A percentile compares a stretch with the other conserved stretches of the same genome.
phyloP scores from a whole-genome alignment of 176 grass and related monocot genomes.

The Bolboschoenus planiculmis region DNA sequence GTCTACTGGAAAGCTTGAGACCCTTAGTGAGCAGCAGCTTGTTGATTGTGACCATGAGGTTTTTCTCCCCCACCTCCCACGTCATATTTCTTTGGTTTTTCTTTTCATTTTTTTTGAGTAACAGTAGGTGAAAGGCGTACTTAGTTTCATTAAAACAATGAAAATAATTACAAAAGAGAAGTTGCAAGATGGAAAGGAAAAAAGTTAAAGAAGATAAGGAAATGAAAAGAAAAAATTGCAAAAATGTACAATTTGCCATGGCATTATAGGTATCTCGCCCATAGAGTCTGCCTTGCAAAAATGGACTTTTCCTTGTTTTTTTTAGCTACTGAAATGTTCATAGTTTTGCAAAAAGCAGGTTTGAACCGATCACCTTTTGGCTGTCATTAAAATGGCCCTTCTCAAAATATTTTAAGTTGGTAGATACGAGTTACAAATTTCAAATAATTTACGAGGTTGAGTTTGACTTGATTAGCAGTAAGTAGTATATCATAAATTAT shows the following conservation, averaged over 20 bases:
- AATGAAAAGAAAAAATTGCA: neutral
- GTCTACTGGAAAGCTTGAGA: slow-evolving; percentile 62
- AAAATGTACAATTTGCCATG: neutral
- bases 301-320: neutral
- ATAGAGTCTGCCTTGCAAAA: neutral
- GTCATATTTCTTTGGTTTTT: neutral
- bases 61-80: neutral
- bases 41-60: slow-evolving; percentile 92
- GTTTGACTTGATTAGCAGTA: neutral
- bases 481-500: neutral
- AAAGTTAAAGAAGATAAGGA: neutral
- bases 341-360: neutral
- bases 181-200: neutral
- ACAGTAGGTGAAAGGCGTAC: neutral
- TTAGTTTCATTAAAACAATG: neutral
- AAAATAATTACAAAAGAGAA: neutral
- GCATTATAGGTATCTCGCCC: neutral
- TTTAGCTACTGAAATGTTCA: neutral
- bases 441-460: neutral
- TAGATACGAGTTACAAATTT: neutral
- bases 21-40: slow-evolving; percentile 83
- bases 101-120: neutral
- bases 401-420: neutral
- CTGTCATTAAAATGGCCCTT: neutral
- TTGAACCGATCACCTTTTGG: neutral